Evolutionary conservation across 1,284 basidiomycete species (phyloP).

Genomic region (Ustilago loliicola): DNA sequence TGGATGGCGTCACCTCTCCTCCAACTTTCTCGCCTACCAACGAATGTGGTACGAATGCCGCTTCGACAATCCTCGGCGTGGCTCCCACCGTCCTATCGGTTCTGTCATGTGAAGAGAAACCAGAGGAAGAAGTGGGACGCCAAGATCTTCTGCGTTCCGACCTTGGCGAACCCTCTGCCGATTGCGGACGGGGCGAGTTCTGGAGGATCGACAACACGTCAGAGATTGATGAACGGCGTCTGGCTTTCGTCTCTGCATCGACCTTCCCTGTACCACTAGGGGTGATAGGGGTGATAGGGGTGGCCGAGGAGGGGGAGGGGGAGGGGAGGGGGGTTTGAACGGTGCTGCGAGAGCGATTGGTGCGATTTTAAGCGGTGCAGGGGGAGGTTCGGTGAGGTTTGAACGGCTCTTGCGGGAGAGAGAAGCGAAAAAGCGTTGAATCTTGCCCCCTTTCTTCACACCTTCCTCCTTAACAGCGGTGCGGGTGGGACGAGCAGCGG

Average conservation of each 20-base stretch:
- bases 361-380: background rate
- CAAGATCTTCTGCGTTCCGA: slow-evolving; percentile 33
- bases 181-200: slow-evolving; percentile 7
- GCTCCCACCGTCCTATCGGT: slow-evolving; percentile 9
- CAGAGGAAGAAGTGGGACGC: slow-evolving; percentile 21
- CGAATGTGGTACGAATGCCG: slow-evolving; percentile 4
- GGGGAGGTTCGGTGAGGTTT: slow-evolving; percentile 3
- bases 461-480: background rate
- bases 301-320: no score
- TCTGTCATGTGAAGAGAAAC: background rate
- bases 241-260: slow-evolving; percentile 10
- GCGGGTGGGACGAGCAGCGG: background rate
- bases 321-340: no score
- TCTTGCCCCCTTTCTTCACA: slow-evolving; percentile 22
- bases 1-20: background rate
- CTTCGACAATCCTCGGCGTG: slow-evolving; percentile 45
- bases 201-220: slow-evolving; percentile 39
- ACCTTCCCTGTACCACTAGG: background rate
- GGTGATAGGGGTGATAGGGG: background rate
- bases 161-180: background rate
- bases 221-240: slow-evolving; percentile 27
- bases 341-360: background rate
- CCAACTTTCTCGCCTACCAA: background rate
- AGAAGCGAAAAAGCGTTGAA: slow-evolving; percentile 43
- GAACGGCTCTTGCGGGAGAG: slow-evolving; percentile 26